Evolutionary conservation across 768 basidiomycete genomes (phyloP).

Genomic region (Tylopilus sp.): DNA sequence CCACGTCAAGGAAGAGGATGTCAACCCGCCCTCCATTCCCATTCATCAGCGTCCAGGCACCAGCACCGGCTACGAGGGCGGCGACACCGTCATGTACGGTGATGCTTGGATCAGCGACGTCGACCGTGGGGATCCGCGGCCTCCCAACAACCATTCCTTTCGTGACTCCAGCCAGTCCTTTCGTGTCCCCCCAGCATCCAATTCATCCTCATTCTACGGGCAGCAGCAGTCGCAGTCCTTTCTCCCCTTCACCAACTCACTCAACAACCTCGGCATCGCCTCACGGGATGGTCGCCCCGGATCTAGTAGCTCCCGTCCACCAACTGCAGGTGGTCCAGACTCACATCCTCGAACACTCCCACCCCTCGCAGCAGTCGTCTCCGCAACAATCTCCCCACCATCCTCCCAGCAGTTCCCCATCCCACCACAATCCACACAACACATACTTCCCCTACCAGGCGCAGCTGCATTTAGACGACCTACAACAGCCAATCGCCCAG

Average conservation of each 20-base stretch:
- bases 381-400: constrained; percentile 58
- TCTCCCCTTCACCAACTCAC: constrained; percentile 53
- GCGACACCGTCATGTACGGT: constrained; percentile 26
- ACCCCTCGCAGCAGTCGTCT: constrained; percentile 73
- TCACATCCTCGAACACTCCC: constrained; percentile 56
- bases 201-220: constrained; percentile 37
- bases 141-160: constrained; percentile 62
- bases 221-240: constrained; percentile 62
- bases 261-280: constrained; percentile 46
- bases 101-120: constrained; percentile 38
- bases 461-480: constrained; percentile 54
- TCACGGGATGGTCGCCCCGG: constrained; percentile 41
- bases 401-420: constrained; percentile 37
- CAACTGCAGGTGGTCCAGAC: constrained; percentile 48
- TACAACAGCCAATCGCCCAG: constrained; percentile 60
- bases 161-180: constrained; percentile 80
- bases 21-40: constrained; percentile 22
- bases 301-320: constrained; percentile 49
- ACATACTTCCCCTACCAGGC: constrained; percentile 56
- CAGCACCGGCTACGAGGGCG: constrained; percentile 67
- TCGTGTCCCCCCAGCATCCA: constrained; percentile 55
- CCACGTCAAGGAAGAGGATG: constrained; percentile 44
- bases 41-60: constrained; percentile 64
- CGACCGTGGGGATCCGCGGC: constrained; percentile 37
- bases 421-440: constrained; percentile 42